These are phyloP conservation scores for Petunia secreta DNA, from an alignment of 257 asterid species.

Conservation along the genomic window DNA sequence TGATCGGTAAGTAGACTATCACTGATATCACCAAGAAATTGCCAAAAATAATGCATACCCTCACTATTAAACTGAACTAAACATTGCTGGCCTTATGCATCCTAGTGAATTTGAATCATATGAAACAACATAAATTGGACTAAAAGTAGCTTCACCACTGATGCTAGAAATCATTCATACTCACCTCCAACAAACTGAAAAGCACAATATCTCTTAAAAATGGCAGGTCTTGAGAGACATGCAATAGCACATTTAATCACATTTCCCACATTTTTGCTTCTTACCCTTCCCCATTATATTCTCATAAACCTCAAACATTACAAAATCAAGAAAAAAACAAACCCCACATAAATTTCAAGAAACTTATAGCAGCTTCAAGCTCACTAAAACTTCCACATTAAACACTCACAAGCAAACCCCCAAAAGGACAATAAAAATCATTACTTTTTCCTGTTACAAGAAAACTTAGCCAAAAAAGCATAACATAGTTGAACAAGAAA, in stretches of 20 bases:
- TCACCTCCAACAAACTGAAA: slow-evolving; percentile 9
- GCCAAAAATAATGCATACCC: background rate
- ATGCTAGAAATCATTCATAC: background rate
- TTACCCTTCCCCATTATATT: background rate
- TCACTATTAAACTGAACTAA: background rate
- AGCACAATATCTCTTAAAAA: background rate
- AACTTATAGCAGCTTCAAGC: slow-evolving; percentile 1
- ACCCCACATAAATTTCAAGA: background rate
- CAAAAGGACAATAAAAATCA: background rate
- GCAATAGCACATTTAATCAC: slow-evolving; percentile 12
- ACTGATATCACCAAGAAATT: too few species aligned
- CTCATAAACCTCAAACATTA: slow-evolving; percentile 8
- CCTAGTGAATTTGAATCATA: background rate
- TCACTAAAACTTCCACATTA: background rate
- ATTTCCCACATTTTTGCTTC: background rate
- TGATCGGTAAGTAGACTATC: too few species aligned
- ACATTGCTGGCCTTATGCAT: background rate
- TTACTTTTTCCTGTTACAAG: background rate
- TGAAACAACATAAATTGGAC: background rate
- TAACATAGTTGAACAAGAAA: background rate
- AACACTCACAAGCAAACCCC: background rate
- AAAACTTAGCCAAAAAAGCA: background rate
- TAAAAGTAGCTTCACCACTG: slow-evolving; percentile 7
- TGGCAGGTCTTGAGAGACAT: background rate
- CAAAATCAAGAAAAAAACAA: background rate